Evolutionary conservation across 139 green algal genomes (phyloP), one percentile per base, ranked within the genome.

Genomic region (Trebouxia sp.): DNA sequence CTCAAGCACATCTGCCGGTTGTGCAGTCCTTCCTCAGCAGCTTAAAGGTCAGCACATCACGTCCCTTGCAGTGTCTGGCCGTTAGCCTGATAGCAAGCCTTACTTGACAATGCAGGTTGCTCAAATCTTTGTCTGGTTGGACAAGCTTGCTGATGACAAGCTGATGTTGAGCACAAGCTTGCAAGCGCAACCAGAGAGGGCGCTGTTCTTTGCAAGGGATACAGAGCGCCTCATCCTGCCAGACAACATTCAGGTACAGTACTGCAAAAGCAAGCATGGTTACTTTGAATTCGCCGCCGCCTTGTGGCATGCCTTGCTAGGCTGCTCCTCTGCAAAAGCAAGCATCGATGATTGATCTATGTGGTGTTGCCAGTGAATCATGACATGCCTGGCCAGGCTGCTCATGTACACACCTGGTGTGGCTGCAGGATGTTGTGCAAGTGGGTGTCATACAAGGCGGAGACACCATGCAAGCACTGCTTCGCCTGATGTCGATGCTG

Each of bases 141-240:
- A 87, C 1, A 70, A 45, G n/a, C n/a, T 30, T 12, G 35, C 20
- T 17, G 32, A 80, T 11, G 28, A 37, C 32, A 80, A 86, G 32
- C 32, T 91, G 17, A 41, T 35, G 17, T 74, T 91, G 3, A 80
- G 70, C 35, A 65, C 84, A n/a, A 78, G 86, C n/a, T 56, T 86
- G 35, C 87, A 84, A 24, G 70, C 53, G 24, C 47, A 76, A 4
- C 87, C 87, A 70, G 58, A 85, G 53, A 85, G 89, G 82, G 76
- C 90, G 30, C 72, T 90, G 32, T 93, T 88, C 83, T 93, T 93
- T 76, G 82, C 92, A 45, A 85, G 90, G 14, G 91, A 95, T 38
- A 84, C 87, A 51, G 82, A 48, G 75, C 86, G 85, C 43, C 89
- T 91, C 38, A 83, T 93, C 65, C 91, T 85, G 32, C 80, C 83